Conservation (phyloP, 176 grass and related monocot genomes). For the Leersia perrieri region DNA sequence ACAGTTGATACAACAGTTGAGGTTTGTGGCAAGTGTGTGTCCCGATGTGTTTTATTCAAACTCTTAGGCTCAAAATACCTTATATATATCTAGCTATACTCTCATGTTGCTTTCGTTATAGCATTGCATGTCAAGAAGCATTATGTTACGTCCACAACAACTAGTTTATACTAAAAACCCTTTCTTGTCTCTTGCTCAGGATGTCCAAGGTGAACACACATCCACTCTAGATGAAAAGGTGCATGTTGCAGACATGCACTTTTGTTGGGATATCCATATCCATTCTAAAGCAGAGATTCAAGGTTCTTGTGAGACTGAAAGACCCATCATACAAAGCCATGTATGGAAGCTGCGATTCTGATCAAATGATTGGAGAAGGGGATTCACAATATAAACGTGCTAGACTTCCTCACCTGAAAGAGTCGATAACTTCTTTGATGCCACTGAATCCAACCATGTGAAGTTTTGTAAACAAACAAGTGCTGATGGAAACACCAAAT, state of each 20-base stretch:
- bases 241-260: background rate
- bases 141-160: too few species aligned
- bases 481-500: background rate
- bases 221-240: background rate
- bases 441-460: background rate
- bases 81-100: too few species aligned
- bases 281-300: background rate
- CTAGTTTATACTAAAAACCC: background rate
- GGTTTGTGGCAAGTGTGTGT: too few species aligned
- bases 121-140: too few species aligned
- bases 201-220: background rate
- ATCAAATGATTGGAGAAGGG: background rate
- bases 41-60: too few species aligned
- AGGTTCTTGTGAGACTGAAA: background rate
- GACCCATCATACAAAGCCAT: background rate
- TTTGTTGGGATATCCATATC: background rate
- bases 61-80: too few species aligned
- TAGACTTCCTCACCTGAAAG: background rate
- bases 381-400: background rate
- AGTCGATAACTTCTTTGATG: background rate
- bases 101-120: too few species aligned
- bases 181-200: background rate
- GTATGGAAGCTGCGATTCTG: background rate
- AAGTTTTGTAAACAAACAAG: too few species aligned
- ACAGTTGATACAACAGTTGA: too few species aligned